Evolutionary conservation across 805 yeast genomes (phyloP).

Genomic region (Cyberlindnera euphorbiiphila): DNA sequence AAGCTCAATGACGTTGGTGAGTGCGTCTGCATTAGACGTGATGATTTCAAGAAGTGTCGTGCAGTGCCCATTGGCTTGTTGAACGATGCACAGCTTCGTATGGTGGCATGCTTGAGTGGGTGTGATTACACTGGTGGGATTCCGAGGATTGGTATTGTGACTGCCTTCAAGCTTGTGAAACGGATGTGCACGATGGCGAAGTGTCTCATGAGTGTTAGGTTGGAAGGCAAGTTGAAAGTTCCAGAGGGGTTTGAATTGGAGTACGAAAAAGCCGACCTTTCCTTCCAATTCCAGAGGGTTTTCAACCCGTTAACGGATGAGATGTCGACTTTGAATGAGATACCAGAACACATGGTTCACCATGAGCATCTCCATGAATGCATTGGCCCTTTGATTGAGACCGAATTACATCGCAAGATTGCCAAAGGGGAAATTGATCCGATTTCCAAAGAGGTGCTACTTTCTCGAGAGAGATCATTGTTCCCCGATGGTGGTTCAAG

Average conservation of each 20-base stretch:
- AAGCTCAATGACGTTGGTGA: constrained; percentile 70
- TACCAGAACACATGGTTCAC: constrained; percentile 37
- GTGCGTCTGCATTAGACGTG: constrained; percentile 65
- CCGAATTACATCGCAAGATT: constrained; percentile 47
- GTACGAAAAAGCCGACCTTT: constrained; percentile 62
- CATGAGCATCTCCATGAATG: constrained; percentile 34
- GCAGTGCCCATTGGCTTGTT: constrained; percentile 49
- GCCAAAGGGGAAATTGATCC: constrained; percentile 73
- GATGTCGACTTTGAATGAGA: constrained; percentile 56
- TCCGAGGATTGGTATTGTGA: constrained; percentile 72
- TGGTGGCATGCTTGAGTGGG: constrained; percentile 87
- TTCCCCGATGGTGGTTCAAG: too few relatives aligned
- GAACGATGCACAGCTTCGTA: constrained; percentile 55
- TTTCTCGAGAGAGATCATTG: constrained; percentile 20
- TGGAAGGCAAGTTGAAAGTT: constrained; percentile 55
- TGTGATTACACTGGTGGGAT: constrained; percentile 94
- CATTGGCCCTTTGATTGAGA: constrained; percentile 36
- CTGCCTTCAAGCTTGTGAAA: constrained; percentile 61
- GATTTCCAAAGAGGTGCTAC: constrained; percentile 26
- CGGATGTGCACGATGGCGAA: constrained; percentile 49
- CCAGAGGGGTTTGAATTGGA: constrained; percentile 59
- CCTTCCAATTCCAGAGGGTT: constrained; percentile 84
- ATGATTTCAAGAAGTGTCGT: constrained; percentile 47
- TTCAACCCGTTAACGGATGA: constrained; percentile 55
- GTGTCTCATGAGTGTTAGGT: constrained; percentile 50